Base-by-base conservation (phyloP, 2,329 filamentous ascomycete genomes). In the Spiromastix sp. region DNA sequence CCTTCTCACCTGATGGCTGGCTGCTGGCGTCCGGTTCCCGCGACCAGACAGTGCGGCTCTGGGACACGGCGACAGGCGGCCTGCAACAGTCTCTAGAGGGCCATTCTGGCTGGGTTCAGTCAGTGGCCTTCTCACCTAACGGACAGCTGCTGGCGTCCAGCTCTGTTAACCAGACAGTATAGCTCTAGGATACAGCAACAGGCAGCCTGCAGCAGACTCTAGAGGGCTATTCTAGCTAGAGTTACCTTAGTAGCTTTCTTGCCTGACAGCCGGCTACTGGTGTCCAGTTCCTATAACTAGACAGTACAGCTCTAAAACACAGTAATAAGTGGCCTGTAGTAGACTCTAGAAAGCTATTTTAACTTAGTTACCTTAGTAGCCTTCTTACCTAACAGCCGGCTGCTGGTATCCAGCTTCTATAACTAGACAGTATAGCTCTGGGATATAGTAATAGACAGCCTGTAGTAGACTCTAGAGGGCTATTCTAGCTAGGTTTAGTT, bases 1-100 rank as follows among this genome's bases (percentile, higher is more conserved):
- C 24, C 2, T 45, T 45, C 34, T 46, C 42, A 3, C 42, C 36
- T 22, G 36, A 46, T 28, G 37, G 43, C 10, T 31, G 36, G 21
- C n/a, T 26, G 21, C 17, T 46, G 13, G 43, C 40, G 11, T 40
- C 42, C 9, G 30, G 36, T 16, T 43, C 30, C 8, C n/a, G 15
- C 16, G 37, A 41, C 16, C 4, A 36, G n/a, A 40, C 30, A 7
- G 31, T 41, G 5, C 22, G 28, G 19, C 24, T 41, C 2, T 41
- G 39, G 39, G 30, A 40, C n/a, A 11, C 18, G 16, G 11, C 10
- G 15, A 33, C 33, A 6, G 22, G 22, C n/a, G 8, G 9, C 15
- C 20, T 9, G 8, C 12, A 13, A 9, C 21, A 24, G 5, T 3
- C 15, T n/a, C 17, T 32, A 13, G 15, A 21, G 2, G 21, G 25